Evolutionary conservation across 768 basidiomycete genomes (phyloP).

Genomic region (Boletus rubroflammeus): DNA sequence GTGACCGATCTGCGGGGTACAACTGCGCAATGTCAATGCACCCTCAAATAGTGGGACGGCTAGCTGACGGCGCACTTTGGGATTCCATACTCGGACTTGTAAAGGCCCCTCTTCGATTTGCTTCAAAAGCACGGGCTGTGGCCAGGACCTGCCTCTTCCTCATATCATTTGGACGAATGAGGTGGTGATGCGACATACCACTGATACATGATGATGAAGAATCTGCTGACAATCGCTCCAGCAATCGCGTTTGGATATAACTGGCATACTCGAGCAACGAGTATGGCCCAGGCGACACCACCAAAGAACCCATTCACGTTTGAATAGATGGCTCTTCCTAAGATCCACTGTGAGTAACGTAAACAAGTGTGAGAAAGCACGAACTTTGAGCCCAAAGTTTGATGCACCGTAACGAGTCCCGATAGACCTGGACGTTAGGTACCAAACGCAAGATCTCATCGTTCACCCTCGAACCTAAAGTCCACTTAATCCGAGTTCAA

Average conservation of each 20-base stretch:
- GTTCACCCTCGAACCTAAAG: conserved; percentile 85
- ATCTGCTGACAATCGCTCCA: conserved; percentile 93
- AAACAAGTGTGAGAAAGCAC: conserved; percentile 28
- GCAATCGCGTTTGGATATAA: conserved; percentile 93
- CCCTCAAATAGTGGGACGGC: too few relatives aligned
- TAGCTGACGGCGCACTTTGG: conserved; percentile 53
- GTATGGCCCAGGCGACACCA: conserved; percentile 97
- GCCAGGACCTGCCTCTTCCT: conserved; percentile 78
- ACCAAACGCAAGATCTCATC: conserved; percentile 95
- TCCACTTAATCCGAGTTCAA: conserved; percentile 10
- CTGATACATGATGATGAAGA: conserved; percentile 98
- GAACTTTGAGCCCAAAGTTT: conserved; percentile 96
- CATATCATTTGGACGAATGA: conserved; percentile 2
- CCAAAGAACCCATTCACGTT: conserved; percentile 98
- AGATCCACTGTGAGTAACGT: conserved; percentile 4
- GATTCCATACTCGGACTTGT: conserved; percentile 97
- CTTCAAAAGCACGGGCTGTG: conserved; percentile 94
- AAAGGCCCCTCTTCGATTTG: conserved; percentile 94
- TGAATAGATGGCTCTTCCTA: conserved; percentile 94
- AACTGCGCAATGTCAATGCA: conserved; percentile 44
- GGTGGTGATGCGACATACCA: conserved; percentile 56
- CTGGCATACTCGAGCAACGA: conserved; percentile 99
- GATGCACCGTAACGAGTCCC: conserved; percentile 92
- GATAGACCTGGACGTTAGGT: conserved; percentile 90
- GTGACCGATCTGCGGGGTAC: conserved; percentile 89